Evolutionary conservation across 1,284 basidiomycete genomes (phyloP).

Genomic region (Cutaneotrichosporon mucoides): DNA sequence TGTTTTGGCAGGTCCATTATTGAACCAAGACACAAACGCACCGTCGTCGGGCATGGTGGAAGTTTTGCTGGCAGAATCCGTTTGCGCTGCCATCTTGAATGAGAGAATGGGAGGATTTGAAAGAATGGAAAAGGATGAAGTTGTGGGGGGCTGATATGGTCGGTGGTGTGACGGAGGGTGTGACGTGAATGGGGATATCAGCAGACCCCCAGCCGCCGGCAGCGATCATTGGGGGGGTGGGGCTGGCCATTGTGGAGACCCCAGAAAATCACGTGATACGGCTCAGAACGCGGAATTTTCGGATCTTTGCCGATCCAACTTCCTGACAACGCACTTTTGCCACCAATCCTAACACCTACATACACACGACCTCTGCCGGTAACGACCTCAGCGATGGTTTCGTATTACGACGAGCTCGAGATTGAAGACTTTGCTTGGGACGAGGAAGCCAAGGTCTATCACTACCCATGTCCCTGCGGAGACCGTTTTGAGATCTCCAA

Average conservation of each 20-base stretch:
- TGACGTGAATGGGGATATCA: too few relatives aligned
- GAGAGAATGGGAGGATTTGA: not conserved
- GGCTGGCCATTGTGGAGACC: not conserved
- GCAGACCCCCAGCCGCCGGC: too few relatives aligned
- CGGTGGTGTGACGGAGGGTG: too few relatives aligned
- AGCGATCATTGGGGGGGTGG: too few relatives aligned
- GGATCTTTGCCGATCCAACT: too few relatives aligned
- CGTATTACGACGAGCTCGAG: slow-evolving; percentile 59
- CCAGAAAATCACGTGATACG: not conserved
- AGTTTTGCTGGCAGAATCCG: not conserved
- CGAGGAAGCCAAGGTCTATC: slow-evolving; percentile 71
- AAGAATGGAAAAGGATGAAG: not conserved
- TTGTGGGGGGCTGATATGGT: not conserved
- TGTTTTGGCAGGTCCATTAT: too few relatives aligned
- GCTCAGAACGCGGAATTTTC: not conserved
- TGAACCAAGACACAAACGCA: not conserved
- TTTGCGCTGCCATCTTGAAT: not conserved
- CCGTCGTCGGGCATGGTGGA: not conserved
- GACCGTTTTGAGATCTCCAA: slow-evolving; percentile 96
- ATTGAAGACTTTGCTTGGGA: slow-evolving; percentile 97
- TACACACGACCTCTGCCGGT: not conserved
- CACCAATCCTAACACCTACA: not conserved
- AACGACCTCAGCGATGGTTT: slow-evolving; percentile 27
- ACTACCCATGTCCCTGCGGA: slow-evolving; percentile 97
- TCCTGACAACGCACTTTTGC: not conserved